Conservation (phyloP, 169 alveolate genomes). For the Besnoitia besnoiti region DNA sequence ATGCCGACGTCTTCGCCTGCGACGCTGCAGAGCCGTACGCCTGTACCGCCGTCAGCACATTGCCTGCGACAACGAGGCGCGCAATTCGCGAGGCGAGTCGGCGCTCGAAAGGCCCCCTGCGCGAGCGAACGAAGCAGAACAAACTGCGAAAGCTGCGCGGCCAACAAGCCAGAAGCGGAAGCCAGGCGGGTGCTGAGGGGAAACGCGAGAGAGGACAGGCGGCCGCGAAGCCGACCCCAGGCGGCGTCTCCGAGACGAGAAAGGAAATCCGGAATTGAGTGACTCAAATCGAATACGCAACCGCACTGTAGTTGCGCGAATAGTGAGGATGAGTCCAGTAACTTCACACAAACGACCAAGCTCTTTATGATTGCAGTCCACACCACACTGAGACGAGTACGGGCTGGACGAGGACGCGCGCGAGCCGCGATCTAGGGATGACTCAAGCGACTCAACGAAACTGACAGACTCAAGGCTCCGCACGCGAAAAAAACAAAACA, state of each 20-base stretch:
- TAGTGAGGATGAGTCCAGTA: background rate
- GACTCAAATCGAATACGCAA: background rate
- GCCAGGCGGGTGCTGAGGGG: too few species aligned
- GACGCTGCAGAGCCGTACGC: background rate
- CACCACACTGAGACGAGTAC: too few species aligned
- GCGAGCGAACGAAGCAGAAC: background rate
- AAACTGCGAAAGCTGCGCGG: background rate
- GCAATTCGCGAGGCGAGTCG: constrained; percentile 43
- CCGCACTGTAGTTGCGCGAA: background rate
- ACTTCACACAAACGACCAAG: too few species aligned
- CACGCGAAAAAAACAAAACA: too few species aligned
- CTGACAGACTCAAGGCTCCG: background rate
- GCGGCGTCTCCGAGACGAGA: too few species aligned
- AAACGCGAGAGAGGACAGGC: background rate
- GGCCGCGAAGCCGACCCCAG: background rate
- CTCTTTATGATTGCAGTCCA: too few species aligned
- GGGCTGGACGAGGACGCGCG: too few species aligned
- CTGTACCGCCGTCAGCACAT: constrained; percentile 50
- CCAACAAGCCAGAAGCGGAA: background rate
- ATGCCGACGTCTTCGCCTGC: background rate
- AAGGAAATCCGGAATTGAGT: too few species aligned
- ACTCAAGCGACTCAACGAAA: background rate
- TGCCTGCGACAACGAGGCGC: constrained; percentile 72
- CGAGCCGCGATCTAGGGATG: too few species aligned
- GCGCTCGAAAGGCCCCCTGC: constrained; percentile 16